phyloP scores from a whole-genome alignment of 345 rosid genomes.

The Aethionema arabicum region DNA sequence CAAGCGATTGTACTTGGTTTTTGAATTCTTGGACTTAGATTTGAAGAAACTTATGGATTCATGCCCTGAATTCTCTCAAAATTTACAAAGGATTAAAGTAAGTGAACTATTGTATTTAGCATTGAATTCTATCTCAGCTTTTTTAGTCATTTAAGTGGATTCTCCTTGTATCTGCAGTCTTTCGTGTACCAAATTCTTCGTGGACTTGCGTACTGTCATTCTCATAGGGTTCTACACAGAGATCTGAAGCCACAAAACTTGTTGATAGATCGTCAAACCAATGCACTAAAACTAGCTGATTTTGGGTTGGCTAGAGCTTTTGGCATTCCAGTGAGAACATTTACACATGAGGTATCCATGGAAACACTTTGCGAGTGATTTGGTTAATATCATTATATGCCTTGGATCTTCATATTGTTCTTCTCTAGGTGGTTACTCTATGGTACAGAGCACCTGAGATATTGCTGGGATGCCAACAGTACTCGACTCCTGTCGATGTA shows the following conservation, averaged over 20 bases:
- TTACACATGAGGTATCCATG: slow-evolving; percentile 85
- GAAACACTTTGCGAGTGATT: too few relatives aligned
- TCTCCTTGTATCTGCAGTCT: slow-evolving; percentile 48
- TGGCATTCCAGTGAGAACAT: slow-evolving; percentile 98
- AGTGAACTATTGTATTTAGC: slow-evolving; percentile 32
- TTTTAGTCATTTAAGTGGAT: too few relatives aligned
- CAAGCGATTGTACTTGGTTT: slow-evolving; percentile 88
- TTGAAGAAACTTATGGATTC: slow-evolving; percentile 98
- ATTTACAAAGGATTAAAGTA: slow-evolving; percentile 77
- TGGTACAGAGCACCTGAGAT: slow-evolving; percentile 99
- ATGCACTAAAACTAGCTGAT: slow-evolving; percentile 97
- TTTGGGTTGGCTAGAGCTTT: slow-evolving; percentile 98
- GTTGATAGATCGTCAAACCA: slow-evolving; percentile 86
- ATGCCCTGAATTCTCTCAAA: slow-evolving; percentile 80
- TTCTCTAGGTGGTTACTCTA: slow-evolving; percentile 83
- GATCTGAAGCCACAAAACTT: slow-evolving; percentile 97
- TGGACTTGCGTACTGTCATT: slow-evolving; percentile 96
- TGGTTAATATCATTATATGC: background rate
- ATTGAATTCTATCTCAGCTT: too few relatives aligned
- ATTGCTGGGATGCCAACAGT: slow-evolving; percentile 92
- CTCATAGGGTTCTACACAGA: slow-evolving; percentile 98
- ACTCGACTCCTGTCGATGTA: slow-evolving; percentile 96
- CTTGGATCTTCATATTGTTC: slow-evolving; percentile 2
- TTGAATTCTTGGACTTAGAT: slow-evolving; percentile 96
- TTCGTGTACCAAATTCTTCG: slow-evolving; percentile 93